These are phyloP conservation scores for Annulohypoxylon stygium DNA, from an alignment of 495 filamentous ascomycete species.

Conservation along the genomic window DNA sequence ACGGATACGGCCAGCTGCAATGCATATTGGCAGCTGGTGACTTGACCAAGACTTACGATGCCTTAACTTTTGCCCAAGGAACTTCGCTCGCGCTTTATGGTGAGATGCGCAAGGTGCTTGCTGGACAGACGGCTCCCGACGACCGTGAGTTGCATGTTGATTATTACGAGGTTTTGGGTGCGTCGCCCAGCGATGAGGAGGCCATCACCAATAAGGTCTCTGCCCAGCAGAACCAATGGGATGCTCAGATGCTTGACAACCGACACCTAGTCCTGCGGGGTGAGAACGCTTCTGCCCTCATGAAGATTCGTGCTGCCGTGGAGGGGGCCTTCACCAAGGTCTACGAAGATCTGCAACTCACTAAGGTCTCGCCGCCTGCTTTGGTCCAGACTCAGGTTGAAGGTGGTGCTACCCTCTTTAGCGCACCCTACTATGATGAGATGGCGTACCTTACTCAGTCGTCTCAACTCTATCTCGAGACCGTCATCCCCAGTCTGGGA, in stretches of 20 bases:
- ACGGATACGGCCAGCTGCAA: constrained; percentile 92
- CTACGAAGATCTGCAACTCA: constrained; percentile 82
- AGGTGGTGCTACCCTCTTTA: constrained; percentile 94
- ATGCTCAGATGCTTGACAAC: constrained; percentile 87
- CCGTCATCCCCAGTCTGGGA: constrained; percentile 87
- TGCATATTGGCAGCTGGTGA: constrained; percentile 82
- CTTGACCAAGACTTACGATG: constrained; percentile 92
- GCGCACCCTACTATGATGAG: constrained; percentile 94
- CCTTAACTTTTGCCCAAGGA: constrained; percentile 86
- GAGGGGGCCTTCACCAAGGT: constrained; percentile 85
- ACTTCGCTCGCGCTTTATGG: constrained; percentile 89
- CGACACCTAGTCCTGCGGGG: constrained; percentile 92
- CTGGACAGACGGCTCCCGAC: constrained; percentile 83
- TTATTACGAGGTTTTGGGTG: constrained; percentile 88
- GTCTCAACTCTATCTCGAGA: constrained; percentile 98
- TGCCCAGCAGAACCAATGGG: constrained; percentile 73
- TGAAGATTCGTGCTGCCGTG: constrained; percentile 90
- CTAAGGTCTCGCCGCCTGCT: constrained; percentile 91
- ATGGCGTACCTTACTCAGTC: constrained; percentile 96
- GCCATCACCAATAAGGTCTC: constrained; percentile 94
- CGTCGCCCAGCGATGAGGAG: constrained; percentile 88
- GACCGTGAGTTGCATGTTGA: constrained; percentile 94
- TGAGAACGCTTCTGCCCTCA: constrained; percentile 85
- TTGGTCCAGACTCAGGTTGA: constrained; percentile 99
- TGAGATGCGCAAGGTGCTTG: constrained; percentile 87